These are phyloP conservation scores for Curvularia eragrostidis DNA, from an alignment of 2,329 filamentous ascomycete species.

Conservation along the genomic window DNA sequence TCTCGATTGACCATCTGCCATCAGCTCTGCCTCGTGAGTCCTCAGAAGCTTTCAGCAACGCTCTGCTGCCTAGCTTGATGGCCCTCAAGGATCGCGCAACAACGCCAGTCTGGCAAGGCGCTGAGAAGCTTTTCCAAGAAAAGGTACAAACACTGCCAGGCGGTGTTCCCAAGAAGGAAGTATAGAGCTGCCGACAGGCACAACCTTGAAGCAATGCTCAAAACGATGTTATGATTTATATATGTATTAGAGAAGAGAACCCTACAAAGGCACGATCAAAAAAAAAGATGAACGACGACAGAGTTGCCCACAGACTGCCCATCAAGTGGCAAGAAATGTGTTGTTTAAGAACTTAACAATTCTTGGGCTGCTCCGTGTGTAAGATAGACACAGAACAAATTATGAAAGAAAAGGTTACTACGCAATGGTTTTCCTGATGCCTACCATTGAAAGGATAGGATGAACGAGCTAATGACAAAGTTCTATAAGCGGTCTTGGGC, in stretches of 20 bases:
- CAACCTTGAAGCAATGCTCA: background rate
- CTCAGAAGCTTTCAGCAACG: slow-evolving; percentile 81
- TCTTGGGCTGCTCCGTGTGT: no score
- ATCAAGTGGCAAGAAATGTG: no score
- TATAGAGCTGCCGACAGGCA: slow-evolving; percentile 17
- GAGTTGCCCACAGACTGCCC: no score
- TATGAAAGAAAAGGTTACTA: no score
- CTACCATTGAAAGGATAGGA: no score
- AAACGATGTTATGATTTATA: slow-evolving; percentile 7
- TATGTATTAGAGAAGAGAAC: background rate
- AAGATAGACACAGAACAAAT: no score
- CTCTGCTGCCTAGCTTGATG: slow-evolving; percentile 78
- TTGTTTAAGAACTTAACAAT: no score
- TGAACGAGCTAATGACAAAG: no score
- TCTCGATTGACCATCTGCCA: slow-evolving; percentile 62
- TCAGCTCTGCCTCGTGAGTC: slow-evolving; percentile 83
- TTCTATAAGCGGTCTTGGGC: no score
- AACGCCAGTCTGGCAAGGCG: slow-evolving; percentile 81
- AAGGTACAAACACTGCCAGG: slow-evolving; percentile 76
- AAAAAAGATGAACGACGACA: no score
- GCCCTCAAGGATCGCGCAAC: slow-evolving; percentile 77
- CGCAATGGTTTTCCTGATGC: no score
- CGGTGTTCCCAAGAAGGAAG: slow-evolving; percentile 42
- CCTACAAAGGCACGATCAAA: no score
- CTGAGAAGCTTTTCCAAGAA: slow-evolving; percentile 82